These are phyloP conservation scores for Puccinia sorghi DNA, from an alignment of 1,284 basidiomycete genomes.

Conservation along the genomic window DNA sequence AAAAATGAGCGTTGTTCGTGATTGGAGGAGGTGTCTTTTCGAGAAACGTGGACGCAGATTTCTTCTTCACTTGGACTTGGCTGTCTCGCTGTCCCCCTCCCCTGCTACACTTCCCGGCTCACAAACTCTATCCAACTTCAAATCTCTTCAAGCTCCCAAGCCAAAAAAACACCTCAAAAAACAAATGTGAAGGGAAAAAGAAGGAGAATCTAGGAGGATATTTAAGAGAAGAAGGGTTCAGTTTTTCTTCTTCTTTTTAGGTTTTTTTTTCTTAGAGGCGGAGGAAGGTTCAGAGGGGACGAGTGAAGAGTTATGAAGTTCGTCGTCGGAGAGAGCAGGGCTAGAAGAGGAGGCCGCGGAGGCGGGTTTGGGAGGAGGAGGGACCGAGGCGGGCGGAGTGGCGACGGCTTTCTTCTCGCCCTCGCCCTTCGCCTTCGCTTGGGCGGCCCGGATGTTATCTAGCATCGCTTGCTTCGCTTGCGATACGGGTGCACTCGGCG, in stretches of 20 bases:
- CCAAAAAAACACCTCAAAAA: neutral
- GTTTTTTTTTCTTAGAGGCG: slow-evolving; percentile 41
- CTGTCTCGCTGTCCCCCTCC: no score
- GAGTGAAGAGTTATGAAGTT: neutral
- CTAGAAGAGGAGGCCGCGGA: neutral
- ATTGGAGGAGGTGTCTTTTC: no score
- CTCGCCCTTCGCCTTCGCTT: slow-evolving; percentile 30
- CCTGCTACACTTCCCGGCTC: no score
- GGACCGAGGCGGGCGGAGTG: neutral
- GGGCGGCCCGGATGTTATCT: slow-evolving; percentile 39
- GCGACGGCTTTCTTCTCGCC: slow-evolving; percentile 7
- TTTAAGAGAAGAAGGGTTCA: neutral
- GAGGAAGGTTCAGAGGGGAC: neutral
- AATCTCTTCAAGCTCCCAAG: no score
- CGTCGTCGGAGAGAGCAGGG: neutral
- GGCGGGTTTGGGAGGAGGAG: neutral
- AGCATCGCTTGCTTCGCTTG: slow-evolving; percentile 45
- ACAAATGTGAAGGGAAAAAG: neutral
- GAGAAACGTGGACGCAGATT: no score
- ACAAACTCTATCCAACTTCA: no score
- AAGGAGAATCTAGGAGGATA: neutral
- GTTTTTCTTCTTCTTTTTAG: slow-evolving; percentile 47
- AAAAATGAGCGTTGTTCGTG: no score
- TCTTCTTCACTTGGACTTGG: no score
- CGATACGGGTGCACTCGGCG: slow-evolving; percentile 4